Evolutionary conservation across 257 asterid species (phyloP).

Genomic region (Plectranthus barbatus): DNA sequence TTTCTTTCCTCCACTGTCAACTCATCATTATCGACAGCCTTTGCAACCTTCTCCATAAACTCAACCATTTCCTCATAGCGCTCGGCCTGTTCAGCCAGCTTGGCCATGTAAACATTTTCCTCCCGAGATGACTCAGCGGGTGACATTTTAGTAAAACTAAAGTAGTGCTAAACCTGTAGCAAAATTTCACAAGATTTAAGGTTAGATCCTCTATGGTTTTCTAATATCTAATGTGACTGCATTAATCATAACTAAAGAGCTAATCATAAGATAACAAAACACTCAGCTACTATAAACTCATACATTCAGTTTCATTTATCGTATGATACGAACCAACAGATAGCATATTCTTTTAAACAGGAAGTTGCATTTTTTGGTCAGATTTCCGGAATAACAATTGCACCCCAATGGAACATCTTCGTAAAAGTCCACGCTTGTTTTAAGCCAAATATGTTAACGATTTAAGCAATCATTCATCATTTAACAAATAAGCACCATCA

Average conservation of each 20-base stretch:
- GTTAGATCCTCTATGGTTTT: neutral
- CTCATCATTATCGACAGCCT: constrained; percentile 40
- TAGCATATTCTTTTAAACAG: neutral
- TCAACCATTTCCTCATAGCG: constrained; percentile 74
- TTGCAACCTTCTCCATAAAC: constrained; percentile 64
- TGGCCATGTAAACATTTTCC: constrained; percentile 59
- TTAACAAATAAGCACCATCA: no score
- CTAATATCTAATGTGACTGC: neutral
- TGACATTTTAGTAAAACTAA: constrained; percentile 22
- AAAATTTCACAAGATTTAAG: neutral
- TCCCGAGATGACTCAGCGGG: constrained; percentile 38
- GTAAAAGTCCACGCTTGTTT: no score
- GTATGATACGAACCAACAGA: neutral
- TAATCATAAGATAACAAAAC: neutral
- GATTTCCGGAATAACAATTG: neutral
- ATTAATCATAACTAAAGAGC: neutral
- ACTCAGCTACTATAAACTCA: neutral
- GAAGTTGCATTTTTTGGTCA: neutral
- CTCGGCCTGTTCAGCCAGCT: constrained; percentile 64
- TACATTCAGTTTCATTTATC: neutral
- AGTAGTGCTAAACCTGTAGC: constrained; percentile 26
- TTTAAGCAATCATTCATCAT: no score
- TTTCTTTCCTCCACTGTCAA: constrained; percentile 59
- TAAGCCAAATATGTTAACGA: no score
- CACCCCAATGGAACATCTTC: neutral